phyloP scores from a whole-genome alignment of 2,329 filamentous ascomycete genomes.

The Stromatinia cepivora region DNA sequence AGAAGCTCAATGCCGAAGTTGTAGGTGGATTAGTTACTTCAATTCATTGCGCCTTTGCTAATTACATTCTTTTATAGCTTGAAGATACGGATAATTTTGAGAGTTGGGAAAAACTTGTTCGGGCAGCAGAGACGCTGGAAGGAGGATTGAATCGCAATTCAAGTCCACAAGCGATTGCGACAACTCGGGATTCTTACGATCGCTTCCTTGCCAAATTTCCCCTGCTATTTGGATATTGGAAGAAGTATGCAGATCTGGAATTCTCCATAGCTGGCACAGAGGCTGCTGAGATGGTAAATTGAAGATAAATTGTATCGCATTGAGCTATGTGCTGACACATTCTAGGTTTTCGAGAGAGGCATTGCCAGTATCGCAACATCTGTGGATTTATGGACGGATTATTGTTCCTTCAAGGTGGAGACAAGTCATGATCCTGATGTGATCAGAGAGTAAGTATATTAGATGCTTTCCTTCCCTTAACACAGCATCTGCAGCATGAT shows the following conservation, averaged over 20 bases:
- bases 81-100: conserved; percentile 87
- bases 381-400: conserved; percentile 95
- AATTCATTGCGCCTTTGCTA: conserved; percentile 22
- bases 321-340: conserved; percentile 34
- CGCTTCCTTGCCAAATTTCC: conserved; percentile 93
- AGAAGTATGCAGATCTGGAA: conserved; percentile 97
- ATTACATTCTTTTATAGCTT: conserved; percentile 31
- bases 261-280: conserved; percentile 97
- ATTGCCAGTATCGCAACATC: conserved; percentile 91
- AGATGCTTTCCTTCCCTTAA: conserved; percentile 67
- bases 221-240: conserved; percentile 97
- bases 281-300: conserved; percentile 87
- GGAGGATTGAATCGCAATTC: conserved; percentile 96
- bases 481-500: conserved; percentile 48
- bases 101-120: conserved; percentile 89
- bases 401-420: conserved; percentile 97
- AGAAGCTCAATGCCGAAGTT: conserved; percentile 73
- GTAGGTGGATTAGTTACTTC: conserved; percentile 53
- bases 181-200: conserved; percentile 85
- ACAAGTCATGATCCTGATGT: conserved; percentile 92
- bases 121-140: conserved; percentile 79
- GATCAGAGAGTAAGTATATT: conserved; percentile 98
- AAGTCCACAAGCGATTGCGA: conserved; percentile 86
- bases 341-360: conserved; percentile 88
- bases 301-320: conserved; percentile 12